phyloP scores from a whole-genome alignment of 192 early-diverging fungal genomes.

The Entomortierella chlamydospora region DNA sequence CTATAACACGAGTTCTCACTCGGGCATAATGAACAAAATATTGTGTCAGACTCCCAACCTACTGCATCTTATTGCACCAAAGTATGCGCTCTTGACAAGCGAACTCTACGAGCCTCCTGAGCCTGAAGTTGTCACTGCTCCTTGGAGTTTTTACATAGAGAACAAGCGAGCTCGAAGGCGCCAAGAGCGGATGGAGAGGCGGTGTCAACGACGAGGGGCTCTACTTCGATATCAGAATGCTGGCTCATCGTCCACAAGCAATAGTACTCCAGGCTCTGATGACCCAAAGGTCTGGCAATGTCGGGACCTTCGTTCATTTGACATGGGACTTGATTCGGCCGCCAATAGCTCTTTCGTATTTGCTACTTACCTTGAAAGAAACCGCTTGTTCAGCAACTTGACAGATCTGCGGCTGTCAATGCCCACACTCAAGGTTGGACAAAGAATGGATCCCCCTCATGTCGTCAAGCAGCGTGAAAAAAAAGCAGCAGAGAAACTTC shows the following conservation, averaged over 20 bases:
- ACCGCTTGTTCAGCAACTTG: too few relatives aligned
- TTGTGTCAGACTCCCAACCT: conserved; percentile 5
- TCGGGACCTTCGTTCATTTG: not conserved
- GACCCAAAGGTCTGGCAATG: not conserved
- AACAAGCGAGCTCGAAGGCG: not conserved
- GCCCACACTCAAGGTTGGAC: too few relatives aligned
- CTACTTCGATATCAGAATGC: not conserved
- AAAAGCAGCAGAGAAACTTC: not conserved
- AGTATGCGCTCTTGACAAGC: not conserved
- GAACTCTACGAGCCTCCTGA: not conserved
- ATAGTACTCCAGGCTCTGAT: not conserved
- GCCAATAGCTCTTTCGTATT: too few relatives aligned
- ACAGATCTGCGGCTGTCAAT: too few relatives aligned
- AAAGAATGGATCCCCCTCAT: too few relatives aligned
- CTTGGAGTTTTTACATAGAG: not conserved
- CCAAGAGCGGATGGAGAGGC: not conserved
- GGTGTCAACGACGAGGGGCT: not conserved
- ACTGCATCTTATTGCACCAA: conserved; percentile 1
- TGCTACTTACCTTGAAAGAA: too few relatives aligned
- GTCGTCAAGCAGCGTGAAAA: too few relatives aligned
- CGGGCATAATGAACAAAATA: not conserved
- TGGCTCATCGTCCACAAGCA: not conserved
- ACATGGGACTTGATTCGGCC: not conserved
- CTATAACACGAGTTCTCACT: not conserved
- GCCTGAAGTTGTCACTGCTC: not conserved